Evolutionary conservation across 306 rosid species (phyloP), one percentile per base, ranked within the genome.

Genomic region (Pachyrhizus erosus): DNA sequence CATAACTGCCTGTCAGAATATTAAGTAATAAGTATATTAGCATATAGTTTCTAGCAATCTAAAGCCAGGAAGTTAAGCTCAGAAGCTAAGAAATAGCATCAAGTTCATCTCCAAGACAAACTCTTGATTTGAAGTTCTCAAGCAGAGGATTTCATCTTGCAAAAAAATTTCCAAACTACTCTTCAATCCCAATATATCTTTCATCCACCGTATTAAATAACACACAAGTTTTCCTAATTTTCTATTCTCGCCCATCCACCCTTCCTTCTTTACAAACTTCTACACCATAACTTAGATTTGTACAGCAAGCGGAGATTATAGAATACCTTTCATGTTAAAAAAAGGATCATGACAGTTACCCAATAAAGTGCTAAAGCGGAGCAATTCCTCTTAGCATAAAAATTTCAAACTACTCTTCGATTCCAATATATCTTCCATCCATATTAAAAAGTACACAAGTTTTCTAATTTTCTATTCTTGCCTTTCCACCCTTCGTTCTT

Each of bases 1-100:
- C 99, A 96, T 96, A 84, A 96, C 98, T 39, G 93, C 83, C 98
- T 96, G 92, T 87, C 73, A 70, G 48, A 80, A 64, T 71, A 78
- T 43, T 2, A 67, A 3, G 45, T 9, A 60, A 24, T n/a, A 27
- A 73, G 54, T 31, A 69, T 45, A 40, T 85, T 20, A 87, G 78
- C 69, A 84, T 45, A 68, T 20, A 48, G 34, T 17, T 1, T 46
- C 42, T 39, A 54, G 5, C 75, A 78, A 40, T 39, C 54, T 74
- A 54, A 21, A 55, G 60, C 55, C 17, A 55, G 18, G 66, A 51
- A 31, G 82, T 42, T 29, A 54, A 48, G 23, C 31, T 10, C 31
- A 67, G 49, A 75, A 18, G 84, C 86, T 27, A 49, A 71, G 72
- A 80, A 70, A 75, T 67, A 29, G 24, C 49, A 82, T 24, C 65